These are phyloP conservation scores for Botryotinia narcissicola DNA, from an alignment of 2,329 filamentous ascomycete species.

Conservation along the genomic window DNA sequence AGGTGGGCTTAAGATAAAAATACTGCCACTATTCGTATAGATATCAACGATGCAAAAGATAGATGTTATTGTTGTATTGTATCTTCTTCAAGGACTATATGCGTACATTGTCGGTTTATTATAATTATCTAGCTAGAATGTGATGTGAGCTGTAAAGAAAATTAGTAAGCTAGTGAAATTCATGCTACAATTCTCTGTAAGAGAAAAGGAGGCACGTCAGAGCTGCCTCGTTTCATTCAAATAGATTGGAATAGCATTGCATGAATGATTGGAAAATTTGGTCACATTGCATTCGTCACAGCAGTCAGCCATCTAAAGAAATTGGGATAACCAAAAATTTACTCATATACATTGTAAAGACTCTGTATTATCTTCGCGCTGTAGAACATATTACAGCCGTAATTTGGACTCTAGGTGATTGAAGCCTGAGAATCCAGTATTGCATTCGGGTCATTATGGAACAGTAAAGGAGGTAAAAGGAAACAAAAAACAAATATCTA, in stretches of 20 bases:
- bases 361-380: conserved; percentile 37
- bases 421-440: conserved; percentile 26
- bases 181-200: not conserved
- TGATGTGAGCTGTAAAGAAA: not conserved
- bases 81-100: not conserved
- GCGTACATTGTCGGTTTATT: not conserved
- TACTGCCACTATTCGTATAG: not conserved
- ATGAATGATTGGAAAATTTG: not conserved
- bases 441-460: conserved; percentile 32
- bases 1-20: not conserved
- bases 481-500: conserved; percentile 36
- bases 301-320: not conserved
- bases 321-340: conserved; percentile 18
- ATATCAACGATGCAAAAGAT: not conserved
- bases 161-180: not conserved
- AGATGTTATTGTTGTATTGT: not conserved
- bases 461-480: conserved; percentile 28
- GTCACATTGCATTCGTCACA: not conserved
- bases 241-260: not conserved
- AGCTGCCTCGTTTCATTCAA: not conserved
- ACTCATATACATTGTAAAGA: conserved; percentile 25
- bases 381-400: conserved; percentile 32
- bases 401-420: conserved; percentile 28
- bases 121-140: not conserved
- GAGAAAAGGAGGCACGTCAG: not conserved